These are phyloP conservation scores for Lichtheimia hyalospora DNA, from an alignment of 371 early-diverging fungal species.

Conservation along the genomic window DNA sequence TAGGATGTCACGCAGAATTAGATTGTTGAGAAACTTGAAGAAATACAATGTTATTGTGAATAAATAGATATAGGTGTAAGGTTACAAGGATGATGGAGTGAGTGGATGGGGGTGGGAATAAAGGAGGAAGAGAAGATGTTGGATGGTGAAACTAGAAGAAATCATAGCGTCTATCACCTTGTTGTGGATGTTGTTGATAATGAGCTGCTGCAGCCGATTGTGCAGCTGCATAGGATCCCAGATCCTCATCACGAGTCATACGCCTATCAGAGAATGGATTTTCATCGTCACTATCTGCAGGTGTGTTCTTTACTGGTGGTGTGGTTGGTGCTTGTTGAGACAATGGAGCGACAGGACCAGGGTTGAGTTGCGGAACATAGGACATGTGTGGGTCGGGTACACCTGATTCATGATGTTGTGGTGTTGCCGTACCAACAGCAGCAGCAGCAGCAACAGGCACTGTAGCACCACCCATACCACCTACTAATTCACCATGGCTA, in stretches of 20 bases:
- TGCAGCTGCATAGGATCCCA: conserved; percentile 11
- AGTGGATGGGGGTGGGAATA: neutral
- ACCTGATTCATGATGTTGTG: conserved; percentile 5
- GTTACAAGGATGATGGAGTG: neutral
- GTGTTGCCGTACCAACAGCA: neutral
- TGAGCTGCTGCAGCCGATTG: conserved; percentile 9
- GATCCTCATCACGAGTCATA: conserved; percentile 7
- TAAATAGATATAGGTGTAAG: neutral
- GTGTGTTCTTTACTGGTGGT: neutral
- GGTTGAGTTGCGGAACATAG: conserved; percentile 7
- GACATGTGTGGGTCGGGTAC: conserved; percentile 2
- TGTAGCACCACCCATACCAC: conserved; percentile 6
- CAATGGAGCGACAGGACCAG: neutral
- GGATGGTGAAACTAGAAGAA: conserved; percentile 2
- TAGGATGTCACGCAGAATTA: neutral
- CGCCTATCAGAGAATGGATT: conserved; percentile 2
- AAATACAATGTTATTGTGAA: conserved; percentile 1
- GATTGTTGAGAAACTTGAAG: neutral
- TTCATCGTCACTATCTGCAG: neutral
- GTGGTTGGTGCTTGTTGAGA: no score
- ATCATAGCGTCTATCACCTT: conserved; percentile 3
- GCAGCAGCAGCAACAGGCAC: neutral
- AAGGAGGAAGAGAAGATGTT: neutral
- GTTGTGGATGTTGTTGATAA: conserved; percentile 3
- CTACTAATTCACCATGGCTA: conserved; percentile 3